These are phyloP conservation scores for Davidsoniella virescens DNA, from an alignment of 2,329 filamentous ascomycete genomes.

Conservation along the genomic window DNA sequence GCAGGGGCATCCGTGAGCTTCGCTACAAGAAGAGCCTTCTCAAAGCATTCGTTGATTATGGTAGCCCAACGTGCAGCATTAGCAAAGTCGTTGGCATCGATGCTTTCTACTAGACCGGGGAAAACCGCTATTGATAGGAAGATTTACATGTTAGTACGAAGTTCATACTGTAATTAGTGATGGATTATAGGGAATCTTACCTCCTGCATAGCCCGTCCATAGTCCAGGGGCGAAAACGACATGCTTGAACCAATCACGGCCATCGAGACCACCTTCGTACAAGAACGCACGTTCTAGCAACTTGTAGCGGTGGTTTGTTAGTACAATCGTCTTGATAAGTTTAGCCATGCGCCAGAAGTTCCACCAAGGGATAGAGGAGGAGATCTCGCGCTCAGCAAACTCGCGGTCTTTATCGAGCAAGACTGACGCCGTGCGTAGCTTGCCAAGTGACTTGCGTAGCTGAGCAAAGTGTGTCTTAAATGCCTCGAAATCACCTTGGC, in stretches of 20 bases:
- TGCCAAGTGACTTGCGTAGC: slow-evolving; percentile 23
- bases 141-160: slow-evolving; percentile 14
- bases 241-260: slow-evolving; percentile 81
- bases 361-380: slow-evolving; percentile 58
- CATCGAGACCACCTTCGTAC: slow-evolving; percentile 59
- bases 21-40: slow-evolving; percentile 21
- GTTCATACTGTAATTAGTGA: slow-evolving; percentile 1
- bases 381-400: slow-evolving; percentile 26
- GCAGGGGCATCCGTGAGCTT: not conserved
- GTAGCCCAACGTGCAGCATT: slow-evolving; percentile 42
- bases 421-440: slow-evolving; percentile 25
- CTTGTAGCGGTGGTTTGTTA: slow-evolving; percentile 70
- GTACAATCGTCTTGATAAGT: slow-evolving; percentile 45
- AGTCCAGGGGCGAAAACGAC: slow-evolving; percentile 81
- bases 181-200: slow-evolving; percentile 25
- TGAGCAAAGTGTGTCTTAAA: slow-evolving; percentile 25
- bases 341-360: slow-evolving; percentile 51
- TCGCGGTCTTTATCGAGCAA: slow-evolving; percentile 31
- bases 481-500: slow-evolving; percentile 22
- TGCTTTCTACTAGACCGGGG: slow-evolving; percentile 45
- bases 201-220: slow-evolving; percentile 81
- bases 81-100: slow-evolving; percentile 40
- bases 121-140: slow-evolving; percentile 32
- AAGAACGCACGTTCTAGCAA: slow-evolving; percentile 66
- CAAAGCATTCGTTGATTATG: slow-evolving; percentile 38